Conservation (phyloP, 257 asterid genomes). For the Cruciata laevipes region DNA sequence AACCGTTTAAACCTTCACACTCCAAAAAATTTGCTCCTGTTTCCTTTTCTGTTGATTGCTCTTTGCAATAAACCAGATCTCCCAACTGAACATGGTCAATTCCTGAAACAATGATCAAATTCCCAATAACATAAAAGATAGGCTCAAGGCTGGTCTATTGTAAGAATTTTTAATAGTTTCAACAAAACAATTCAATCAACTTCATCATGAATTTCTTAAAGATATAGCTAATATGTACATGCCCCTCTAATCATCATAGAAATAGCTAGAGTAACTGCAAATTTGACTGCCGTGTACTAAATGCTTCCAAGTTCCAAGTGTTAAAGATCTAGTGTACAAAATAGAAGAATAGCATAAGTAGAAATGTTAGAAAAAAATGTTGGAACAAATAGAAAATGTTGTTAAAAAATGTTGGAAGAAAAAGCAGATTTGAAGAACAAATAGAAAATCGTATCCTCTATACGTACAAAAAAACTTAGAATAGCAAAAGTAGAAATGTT, state of each 20-base stretch:
- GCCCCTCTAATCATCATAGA: not conserved
- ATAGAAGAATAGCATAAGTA: not conserved
- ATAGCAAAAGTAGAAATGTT: not conserved
- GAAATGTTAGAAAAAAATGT: not conserved
- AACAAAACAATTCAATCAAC: not conserved
- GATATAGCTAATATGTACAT: not conserved
- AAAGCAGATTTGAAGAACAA: not conserved
- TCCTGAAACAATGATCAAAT: conserved; percentile 41
- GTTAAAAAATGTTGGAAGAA: too few species aligned
- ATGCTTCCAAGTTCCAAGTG: not conserved
- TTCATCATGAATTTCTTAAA: not conserved
- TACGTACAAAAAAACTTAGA: not conserved
- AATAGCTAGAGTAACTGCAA: not conserved
- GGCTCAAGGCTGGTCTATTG: not conserved
- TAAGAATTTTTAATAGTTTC: not conserved
- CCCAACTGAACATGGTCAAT: conserved; percentile 62
- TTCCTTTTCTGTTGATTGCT: conserved; percentile 36
- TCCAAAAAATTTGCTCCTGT: conserved; percentile 30
- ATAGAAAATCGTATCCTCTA: not conserved
- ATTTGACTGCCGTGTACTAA: not conserved
- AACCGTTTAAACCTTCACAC: conserved; percentile 33
- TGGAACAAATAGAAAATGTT: not conserved
- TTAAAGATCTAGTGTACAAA: not conserved
- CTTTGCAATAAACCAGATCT: conserved; percentile 83
- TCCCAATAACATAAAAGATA: not conserved